Base-by-base conservation (phyloP, 208 protist genomes). In the Strigomonas culicis region DNA sequence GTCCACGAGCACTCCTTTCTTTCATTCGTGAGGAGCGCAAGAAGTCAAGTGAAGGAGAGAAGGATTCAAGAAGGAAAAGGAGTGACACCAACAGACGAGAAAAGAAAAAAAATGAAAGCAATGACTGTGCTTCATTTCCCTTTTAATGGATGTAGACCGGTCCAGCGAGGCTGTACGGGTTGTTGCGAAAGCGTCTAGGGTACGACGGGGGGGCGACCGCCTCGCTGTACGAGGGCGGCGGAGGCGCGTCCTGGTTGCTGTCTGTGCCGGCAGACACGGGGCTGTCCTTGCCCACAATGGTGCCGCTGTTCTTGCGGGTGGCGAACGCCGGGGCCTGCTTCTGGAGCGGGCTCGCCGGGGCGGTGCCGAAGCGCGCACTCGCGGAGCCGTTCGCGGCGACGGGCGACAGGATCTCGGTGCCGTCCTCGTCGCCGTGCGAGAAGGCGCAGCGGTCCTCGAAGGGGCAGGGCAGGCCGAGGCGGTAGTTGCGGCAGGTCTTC, bases 401-500 rank as follows among this genome's bases (percentile, higher is more conserved):
- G 47, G 56, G 61, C 53, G 57, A 67, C 31, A 59, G 60, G 28
- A 57, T 21, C n/a, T 24, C 49, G 52, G 31, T 34, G 19, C 21
- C 59, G 19, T 75, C 77, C 4, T 74, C 59, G 39, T 84, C 79
- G 28, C 82, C 88, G 72, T 96, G 91, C 6, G 88, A 90, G 63
- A 96, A 96, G 60, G 86, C 91, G 66, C 91, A 96, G 57, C 70
- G 74, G 27, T 90, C 79, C 21, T 82, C 88, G 58, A 93, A 96
- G 2, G 84, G 81, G 75, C 91, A 96, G 28, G 64, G 60, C 11
- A 79, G 22, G 24, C 88, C 84, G 46, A 79, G 66, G 15, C 77
- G 32, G 65, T 76, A 96, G 80, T 94, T 88, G 75, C 86, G 83
- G 81, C 91, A 96, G 72, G 85, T 66, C 69, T 90, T 92, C 25